These are phyloP conservation scores for Murraya koenigii DNA, from an alignment of 345 rosid genomes.

Conservation along the genomic window DNA sequence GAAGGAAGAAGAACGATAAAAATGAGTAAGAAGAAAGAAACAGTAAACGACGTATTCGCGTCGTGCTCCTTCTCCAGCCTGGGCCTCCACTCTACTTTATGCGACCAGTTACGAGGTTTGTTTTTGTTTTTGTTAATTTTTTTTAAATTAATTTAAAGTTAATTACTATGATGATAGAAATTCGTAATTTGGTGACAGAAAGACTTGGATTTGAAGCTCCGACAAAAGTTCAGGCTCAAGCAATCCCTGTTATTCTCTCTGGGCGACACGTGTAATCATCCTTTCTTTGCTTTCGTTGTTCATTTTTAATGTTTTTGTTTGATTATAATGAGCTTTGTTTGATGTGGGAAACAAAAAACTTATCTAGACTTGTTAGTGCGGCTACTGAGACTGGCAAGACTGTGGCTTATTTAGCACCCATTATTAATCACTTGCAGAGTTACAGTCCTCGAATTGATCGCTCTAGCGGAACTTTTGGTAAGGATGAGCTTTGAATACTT, in stretches of 20 bases:
- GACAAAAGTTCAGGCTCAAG: constrained; percentile 85
- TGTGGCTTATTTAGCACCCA: constrained; percentile 84
- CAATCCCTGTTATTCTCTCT: constrained; percentile 88
- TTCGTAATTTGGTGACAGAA: constrained; percentile 39
- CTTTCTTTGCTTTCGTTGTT: neutral
- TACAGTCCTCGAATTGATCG: constrained; percentile 64
- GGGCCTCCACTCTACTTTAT: constrained; percentile 55
- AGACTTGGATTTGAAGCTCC: constrained; percentile 85
- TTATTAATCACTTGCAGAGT: constrained; percentile 72
- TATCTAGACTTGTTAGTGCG: constrained; percentile 85
- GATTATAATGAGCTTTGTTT: neutral
- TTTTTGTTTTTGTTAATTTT: neutral
- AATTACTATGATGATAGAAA: neutral
- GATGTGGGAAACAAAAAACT: neutral
- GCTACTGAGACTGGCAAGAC: constrained; percentile 95
- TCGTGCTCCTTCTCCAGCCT: constrained; percentile 69
- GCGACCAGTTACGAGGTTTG: constrained; percentile 60
- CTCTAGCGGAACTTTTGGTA: constrained; percentile 82
- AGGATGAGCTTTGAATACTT: too few relatives aligned
- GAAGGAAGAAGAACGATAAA: neutral
- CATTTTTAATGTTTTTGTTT: neutral
- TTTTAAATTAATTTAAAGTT: neutral
- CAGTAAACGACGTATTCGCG: constrained; percentile 42
- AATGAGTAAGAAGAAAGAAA: constrained; percentile 8
- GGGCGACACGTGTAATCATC: constrained; percentile 89